phyloP scores from a whole-genome alignment of 2,329 filamentous ascomycete genomes.

The Ophiostoma montium region DNA sequence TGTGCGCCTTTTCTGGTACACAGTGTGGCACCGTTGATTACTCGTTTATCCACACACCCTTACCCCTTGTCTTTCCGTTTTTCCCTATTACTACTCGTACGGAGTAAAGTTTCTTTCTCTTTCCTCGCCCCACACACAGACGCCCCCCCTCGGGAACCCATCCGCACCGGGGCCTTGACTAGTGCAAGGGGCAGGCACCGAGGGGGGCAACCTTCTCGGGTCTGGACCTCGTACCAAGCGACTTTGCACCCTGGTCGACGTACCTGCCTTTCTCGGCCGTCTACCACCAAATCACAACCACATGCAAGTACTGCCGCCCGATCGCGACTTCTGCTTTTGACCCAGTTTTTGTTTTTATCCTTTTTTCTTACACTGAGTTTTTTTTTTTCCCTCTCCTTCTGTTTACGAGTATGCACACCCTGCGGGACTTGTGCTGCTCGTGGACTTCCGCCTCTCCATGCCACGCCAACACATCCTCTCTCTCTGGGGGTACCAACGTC shows the following conservation, averaged over 20 bases:
- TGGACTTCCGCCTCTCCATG: background rate
- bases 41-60: no score
- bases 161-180: slow-evolving; percentile 2
- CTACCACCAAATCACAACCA: background rate
- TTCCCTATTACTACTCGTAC: background rate
- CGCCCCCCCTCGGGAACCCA: slow-evolving; percentile 2
- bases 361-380: background rate
- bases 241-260: background rate
- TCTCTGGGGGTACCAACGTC: no score
- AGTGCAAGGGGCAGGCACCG: slow-evolving; percentile 9
- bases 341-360: background rate
- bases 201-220: background rate
- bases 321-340: background rate
- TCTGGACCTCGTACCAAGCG: background rate
- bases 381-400: background rate
- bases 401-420: background rate
- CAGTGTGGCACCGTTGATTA: no score
- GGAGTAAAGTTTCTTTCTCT: background rate
- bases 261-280: background rate
- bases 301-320: background rate
- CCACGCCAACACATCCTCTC: background rate
- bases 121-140: background rate
- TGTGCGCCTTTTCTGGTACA: no score
- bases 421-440: no score
- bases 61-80: background rate